Base-by-base conservation (phyloP, 352 stramenopile genomes). In the Pythium phragmitis region DNA sequence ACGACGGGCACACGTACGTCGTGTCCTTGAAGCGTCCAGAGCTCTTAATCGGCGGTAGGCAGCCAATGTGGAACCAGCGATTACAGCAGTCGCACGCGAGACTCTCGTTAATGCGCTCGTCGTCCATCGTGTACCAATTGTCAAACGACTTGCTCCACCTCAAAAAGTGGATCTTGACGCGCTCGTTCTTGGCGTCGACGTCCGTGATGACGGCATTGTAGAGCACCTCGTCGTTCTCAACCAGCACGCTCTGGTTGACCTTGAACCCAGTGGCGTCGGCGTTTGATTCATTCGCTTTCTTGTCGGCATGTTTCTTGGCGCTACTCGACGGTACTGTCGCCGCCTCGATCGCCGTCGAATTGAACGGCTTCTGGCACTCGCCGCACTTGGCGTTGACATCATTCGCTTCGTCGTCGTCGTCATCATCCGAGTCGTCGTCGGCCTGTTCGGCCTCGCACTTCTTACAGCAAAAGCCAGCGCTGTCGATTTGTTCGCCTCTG, bases 21-120 rank as follows among this genome's bases (percentile, higher is more conserved):
- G 86, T 90, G 63, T 92, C 83, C 72, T 92, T 93, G 74, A 87
- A 93, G 33, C 86, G 72, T 13, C 86, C 86, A 1, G 78, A 89
- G 70, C 82, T 91, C 67, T 95, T 95, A 64, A 95, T 92, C 21
- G 82, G 81, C 21, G 86, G 86, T 16, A 95, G 57, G 50, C 86
- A 95, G 52, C 80, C 82, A 41, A 95, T 95, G 65, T 95, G 86
- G 65, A 95, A 95, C 86, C 86, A 95, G 14, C 82, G 75, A 67
- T 95, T 95, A 68, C 86, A 95, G 70, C 86, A 91, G 63, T 95
- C 86, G 75, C 86, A 95, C 17, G 86, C 86, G n/a, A 95, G 71
- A 60, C 82, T 92, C 63, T 95, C 86, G 64, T 95, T 95, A 53
- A 95, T 91, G 60, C 83, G 84, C 59, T 95, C 86, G 67, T 95